A percentile compares a stretch with the other conserved stretches of the same genome.
These are phyloP conservation scores for Pythium scleroteichum DNA, from an alignment of 352 stramenopile genomes.

Conservation along the genomic window DNA sequence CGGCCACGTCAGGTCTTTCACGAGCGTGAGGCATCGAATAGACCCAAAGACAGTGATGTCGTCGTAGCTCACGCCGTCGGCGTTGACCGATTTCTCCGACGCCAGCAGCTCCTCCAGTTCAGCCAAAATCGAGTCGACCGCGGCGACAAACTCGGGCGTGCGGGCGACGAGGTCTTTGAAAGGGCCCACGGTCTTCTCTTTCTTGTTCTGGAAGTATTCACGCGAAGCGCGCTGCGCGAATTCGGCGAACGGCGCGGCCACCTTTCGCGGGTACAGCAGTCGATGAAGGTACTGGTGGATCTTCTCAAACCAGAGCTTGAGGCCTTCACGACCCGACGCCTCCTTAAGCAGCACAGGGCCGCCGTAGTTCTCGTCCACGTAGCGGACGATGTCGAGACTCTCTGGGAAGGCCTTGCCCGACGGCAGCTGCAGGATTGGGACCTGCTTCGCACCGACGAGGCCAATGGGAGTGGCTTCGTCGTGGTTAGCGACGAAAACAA, in stretches of 20 bases:
- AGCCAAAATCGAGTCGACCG: slow-evolving; percentile 42
- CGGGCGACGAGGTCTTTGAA: slow-evolving; percentile 45
- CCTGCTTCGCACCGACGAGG: slow-evolving; percentile 47
- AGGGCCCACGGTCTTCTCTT: slow-evolving; percentile 50
- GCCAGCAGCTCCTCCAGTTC: slow-evolving; percentile 42
- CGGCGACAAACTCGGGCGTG: slow-evolving; percentile 38
- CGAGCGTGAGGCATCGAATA: slow-evolving; percentile 50
- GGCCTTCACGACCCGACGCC: slow-evolving; percentile 39
- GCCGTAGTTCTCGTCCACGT: slow-evolving; percentile 53
- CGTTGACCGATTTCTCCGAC: slow-evolving; percentile 44
- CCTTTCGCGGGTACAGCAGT: slow-evolving; percentile 52
- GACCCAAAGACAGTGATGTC: slow-evolving; percentile 55
- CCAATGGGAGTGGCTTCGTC: slow-evolving; percentile 52
- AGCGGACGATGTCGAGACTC: slow-evolving; percentile 60
- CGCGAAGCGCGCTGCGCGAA: slow-evolving; percentile 46
- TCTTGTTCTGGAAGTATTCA: slow-evolving; percentile 60
- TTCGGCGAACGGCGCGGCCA: slow-evolving; percentile 46
- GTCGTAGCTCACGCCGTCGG: slow-evolving; percentile 41
- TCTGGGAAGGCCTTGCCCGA: slow-evolving; percentile 47
- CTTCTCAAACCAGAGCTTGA: slow-evolving; percentile 51
- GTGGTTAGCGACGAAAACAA: slow-evolving; percentile 51
- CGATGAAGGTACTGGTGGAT: slow-evolving; percentile 34
- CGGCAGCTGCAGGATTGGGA: slow-evolving; percentile 47
- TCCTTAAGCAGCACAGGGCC: slow-evolving; percentile 32
- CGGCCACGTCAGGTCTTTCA: slow-evolving; percentile 52